These are phyloP conservation scores for Clitoria ternatea DNA, from an alignment of 306 rosid genomes.

Conservation along the genomic window DNA sequence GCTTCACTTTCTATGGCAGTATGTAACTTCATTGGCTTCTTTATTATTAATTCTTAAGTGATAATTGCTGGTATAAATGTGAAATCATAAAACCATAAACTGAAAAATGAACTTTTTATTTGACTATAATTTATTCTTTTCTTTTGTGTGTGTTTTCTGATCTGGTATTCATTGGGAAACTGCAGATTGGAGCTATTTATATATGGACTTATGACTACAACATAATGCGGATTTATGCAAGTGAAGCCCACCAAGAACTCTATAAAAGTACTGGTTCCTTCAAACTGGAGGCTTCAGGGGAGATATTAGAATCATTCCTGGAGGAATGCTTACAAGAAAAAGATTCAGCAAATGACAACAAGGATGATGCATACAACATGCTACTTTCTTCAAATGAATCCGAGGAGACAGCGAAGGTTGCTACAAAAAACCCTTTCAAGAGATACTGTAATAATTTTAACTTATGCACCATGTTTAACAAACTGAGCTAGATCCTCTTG, in stretches of 20 bases:
- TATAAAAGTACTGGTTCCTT: constrained; percentile 11
- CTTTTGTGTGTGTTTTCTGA: constrained; percentile 3
- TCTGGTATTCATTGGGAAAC: not conserved
- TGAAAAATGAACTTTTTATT: not conserved
- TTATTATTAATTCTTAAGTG: not conserved
- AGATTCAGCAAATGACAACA: constrained; percentile 23
- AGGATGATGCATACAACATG: constrained; percentile 30
- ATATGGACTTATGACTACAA: constrained; percentile 85
- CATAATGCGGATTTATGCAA: constrained; percentile 64
- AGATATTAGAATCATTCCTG: not conserved
- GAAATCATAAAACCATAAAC: not conserved
- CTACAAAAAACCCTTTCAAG: not conserved
- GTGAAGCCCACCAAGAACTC: constrained; percentile 9
- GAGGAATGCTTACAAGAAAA: constrained; percentile 31
- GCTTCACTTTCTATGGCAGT: constrained; percentile 62
- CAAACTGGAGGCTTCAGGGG: constrained; percentile 23
- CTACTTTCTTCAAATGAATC: constrained; percentile 31
- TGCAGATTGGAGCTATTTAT: constrained; percentile 64
- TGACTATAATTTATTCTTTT: not conserved
- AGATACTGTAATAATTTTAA: constrained; percentile 1
- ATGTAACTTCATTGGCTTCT: constrained; percentile 28
- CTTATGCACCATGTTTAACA: too few relatives aligned
- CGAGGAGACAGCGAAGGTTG: constrained; percentile 39
- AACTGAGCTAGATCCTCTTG: too few relatives aligned
- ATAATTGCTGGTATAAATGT: not conserved